phyloP scores from a whole-genome alignment of 2,329 filamentous ascomycete species.

The Exophiala calicioides region DNA sequence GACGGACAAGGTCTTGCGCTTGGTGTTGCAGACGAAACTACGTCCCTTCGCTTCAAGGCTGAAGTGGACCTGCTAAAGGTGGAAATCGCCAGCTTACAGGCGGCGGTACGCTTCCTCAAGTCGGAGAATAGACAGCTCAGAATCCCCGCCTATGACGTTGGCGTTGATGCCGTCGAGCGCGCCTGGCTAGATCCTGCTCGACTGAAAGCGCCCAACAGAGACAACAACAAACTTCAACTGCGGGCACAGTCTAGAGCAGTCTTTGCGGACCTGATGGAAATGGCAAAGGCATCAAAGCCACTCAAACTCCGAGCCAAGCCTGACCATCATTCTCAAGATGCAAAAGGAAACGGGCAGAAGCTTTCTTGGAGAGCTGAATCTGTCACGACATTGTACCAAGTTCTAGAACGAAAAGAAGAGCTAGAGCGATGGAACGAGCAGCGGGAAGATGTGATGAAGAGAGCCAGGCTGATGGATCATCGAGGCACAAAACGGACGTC shows the following conservation, averaged over 20 bases:
- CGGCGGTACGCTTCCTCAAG: slow-evolving; percentile 49
- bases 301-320: slow-evolving; percentile 38
- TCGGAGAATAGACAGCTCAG: slow-evolving; percentile 44
- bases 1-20: slow-evolving; percentile 41
- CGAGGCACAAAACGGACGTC: too few relatives aligned
- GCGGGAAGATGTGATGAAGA: slow-evolving; percentile 21
- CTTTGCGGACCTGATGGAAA: slow-evolving; percentile 43
- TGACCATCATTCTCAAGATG: too few relatives aligned
- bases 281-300: slow-evolving; percentile 44
- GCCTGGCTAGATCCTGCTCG: slow-evolving; percentile 44
- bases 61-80: slow-evolving; percentile 30
- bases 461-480: slow-evolving; percentile 17
- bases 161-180: slow-evolving; percentile 36
- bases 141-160: slow-evolving; percentile 21
- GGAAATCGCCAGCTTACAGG: slow-evolving; percentile 47
- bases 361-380: slow-evolving; percentile 43
- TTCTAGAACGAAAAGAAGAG: slow-evolving; percentile 47
- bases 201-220: slow-evolving; percentile 14
- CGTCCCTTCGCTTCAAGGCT: slow-evolving; percentile 40
- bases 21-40: slow-evolving; percentile 38
- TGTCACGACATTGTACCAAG: slow-evolving; percentile 46
- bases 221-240: slow-evolving; percentile 33
- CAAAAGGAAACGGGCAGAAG: neutral
- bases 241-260: slow-evolving; percentile 46
- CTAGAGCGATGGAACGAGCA: slow-evolving; percentile 45